Conservation (phyloP, 2,329 filamentous ascomycete genomes). For the Dothistroma septosporum region DNA sequence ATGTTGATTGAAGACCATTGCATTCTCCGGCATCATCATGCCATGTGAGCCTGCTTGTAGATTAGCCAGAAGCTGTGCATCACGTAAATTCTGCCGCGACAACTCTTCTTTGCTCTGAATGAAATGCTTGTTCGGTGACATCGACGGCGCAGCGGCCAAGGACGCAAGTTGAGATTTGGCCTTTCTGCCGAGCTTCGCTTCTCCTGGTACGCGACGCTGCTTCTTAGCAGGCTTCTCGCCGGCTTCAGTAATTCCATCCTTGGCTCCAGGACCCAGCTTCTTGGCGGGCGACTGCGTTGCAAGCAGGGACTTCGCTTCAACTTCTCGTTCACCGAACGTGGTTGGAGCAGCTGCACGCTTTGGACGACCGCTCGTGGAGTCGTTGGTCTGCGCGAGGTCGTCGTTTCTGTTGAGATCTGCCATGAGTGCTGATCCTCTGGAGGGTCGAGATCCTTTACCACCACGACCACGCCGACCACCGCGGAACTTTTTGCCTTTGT, state of each 20-base stretch:
- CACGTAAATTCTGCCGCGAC: constrained; percentile 29
- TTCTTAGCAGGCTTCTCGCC: constrained; percentile 35
- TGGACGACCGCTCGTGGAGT: constrained; percentile 49
- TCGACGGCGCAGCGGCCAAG: constrained; percentile 27
- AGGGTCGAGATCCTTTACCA: constrained; percentile 45
- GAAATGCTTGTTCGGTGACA: constrained; percentile 34
- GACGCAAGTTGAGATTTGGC: constrained; percentile 40
- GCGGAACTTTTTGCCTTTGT: constrained; percentile 53
- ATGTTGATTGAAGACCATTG: constrained; percentile 24
- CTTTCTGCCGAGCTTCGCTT: constrained; percentile 37
- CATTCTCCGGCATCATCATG: constrained; percentile 17
- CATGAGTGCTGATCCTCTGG: constrained; percentile 55
- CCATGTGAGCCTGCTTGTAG: constrained; percentile 24
- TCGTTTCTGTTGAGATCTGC: constrained; percentile 55
- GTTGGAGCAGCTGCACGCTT: constrained; percentile 61
- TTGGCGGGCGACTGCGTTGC: constrained; percentile 51
- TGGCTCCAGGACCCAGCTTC: constrained; percentile 31
- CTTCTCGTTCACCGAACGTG: constrained; percentile 63
- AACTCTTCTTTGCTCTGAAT: constrained; percentile 30
- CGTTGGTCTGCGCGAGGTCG: constrained; percentile 30
- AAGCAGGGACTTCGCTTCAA: constrained; percentile 59
- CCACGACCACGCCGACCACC: constrained; percentile 35
- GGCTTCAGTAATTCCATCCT: constrained; percentile 28
- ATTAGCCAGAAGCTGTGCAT: constrained; percentile 32
- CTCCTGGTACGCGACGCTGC: constrained; percentile 29